Evolutionary conservation across 2,329 filamentous ascomycete species (phyloP).

Genomic region (Emmonsia crescens): DNA sequence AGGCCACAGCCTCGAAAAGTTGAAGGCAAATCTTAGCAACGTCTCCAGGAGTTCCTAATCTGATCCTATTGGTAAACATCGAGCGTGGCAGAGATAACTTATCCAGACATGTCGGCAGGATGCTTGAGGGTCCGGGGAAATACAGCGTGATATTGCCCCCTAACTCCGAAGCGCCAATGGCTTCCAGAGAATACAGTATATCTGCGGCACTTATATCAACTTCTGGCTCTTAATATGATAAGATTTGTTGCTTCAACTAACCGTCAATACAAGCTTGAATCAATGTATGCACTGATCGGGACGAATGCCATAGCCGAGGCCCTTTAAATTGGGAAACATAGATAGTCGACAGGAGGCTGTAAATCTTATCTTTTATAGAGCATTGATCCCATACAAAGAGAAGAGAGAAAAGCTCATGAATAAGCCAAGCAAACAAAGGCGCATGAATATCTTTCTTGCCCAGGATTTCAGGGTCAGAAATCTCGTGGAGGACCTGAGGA

Average conservation of each 20-base stretch:
- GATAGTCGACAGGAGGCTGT: conserved; percentile 25
- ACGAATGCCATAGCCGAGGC: conserved; percentile 20
- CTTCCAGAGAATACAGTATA: conserved; percentile 35
- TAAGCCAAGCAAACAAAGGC: conserved; percentile 44
- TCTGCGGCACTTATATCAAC: conserved; percentile 25
- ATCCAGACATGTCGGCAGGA: conserved; percentile 22
- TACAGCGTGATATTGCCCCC: conserved; percentile 12
- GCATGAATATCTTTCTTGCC: conserved; percentile 32
- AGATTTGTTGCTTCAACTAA: conserved; percentile 17
- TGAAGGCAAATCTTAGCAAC: conserved; percentile 18
- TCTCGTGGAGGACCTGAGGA: conserved; percentile 54
- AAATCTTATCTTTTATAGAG: conserved; percentile 31
- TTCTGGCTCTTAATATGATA: neutral
- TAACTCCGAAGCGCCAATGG: conserved; percentile 12
- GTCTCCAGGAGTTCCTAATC: conserved; percentile 21
- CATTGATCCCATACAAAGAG: conserved; percentile 33
- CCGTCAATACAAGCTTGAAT: conserved; percentile 27
- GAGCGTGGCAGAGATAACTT: conserved; percentile 23
- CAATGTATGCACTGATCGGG: conserved; percentile 22
- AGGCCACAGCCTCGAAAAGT: conserved; percentile 24
- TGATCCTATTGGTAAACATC: conserved; percentile 17
- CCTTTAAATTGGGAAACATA: conserved; percentile 24
- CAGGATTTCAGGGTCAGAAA: conserved; percentile 51
- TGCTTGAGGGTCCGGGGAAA: conserved; percentile 19
- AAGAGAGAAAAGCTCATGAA: conserved; percentile 42